A percentile compares a stretch with the other conserved stretches of the same genome.
These are phyloP conservation scores for Phytophthora boehmeriae DNA, from an alignment of 352 stramenopile species.

Conservation along the genomic window DNA sequence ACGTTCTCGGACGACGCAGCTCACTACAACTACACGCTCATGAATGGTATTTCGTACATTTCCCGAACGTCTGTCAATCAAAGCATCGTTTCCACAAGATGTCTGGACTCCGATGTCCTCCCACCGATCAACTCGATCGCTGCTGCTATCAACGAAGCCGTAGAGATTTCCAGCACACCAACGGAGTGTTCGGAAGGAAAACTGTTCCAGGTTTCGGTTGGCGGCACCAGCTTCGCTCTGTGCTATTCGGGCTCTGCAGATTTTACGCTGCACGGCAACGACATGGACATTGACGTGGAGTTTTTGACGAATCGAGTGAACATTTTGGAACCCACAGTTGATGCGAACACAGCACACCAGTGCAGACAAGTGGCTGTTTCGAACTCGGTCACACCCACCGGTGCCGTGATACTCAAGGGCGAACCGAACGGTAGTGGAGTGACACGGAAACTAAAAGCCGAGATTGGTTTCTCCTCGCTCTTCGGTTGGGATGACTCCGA, in stretches of 20 bases:
- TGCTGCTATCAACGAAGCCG: constrained; percentile 12
- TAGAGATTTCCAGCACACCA: constrained; percentile 1
- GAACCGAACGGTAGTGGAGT: too few relatives aligned
- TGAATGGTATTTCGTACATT: constrained; percentile 32
- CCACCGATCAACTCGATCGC: constrained; percentile 24
- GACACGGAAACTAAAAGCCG: too few relatives aligned
- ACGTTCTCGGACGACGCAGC: constrained; percentile 20
- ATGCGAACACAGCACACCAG: too few relatives aligned
- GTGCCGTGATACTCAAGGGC: too few relatives aligned
- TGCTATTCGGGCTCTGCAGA: constrained; percentile 14
- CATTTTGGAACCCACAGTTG: too few relatives aligned
- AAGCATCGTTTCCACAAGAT: constrained; percentile 13
- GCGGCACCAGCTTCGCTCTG: constrained; percentile 11
- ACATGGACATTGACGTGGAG: constrained; percentile 28
- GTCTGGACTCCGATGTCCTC: constrained; percentile 18
- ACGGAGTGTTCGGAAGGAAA: background rate
- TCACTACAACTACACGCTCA: constrained; percentile 33
- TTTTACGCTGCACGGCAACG: constrained; percentile 11
- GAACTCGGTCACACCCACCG: too few relatives aligned
- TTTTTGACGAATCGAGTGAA: too few relatives aligned
- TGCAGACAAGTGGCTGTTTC: too few relatives aligned
- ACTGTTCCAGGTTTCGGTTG: constrained; percentile 12
- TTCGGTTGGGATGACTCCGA: too few relatives aligned
- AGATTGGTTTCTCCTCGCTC: too few relatives aligned
- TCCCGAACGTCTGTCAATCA: constrained; percentile 23